phyloP scores from a whole-genome alignment of 768 basidiomycete species.

The Amanita pseudoporphyria region DNA sequence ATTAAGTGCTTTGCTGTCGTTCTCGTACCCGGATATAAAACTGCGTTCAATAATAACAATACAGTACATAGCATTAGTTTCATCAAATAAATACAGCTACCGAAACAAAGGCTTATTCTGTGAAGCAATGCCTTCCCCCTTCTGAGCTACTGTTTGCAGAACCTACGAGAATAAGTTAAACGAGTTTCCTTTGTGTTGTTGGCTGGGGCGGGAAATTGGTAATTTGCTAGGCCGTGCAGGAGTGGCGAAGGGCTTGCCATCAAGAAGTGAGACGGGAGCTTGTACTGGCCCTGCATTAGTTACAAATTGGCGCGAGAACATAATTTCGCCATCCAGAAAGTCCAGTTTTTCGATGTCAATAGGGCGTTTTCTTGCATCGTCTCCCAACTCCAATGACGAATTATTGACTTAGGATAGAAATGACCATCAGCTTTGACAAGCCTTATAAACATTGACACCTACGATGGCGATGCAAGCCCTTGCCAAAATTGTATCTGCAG shows the following conservation, averaged over 20 bases:
- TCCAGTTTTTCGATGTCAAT: slow-evolving; percentile 47
- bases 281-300: neutral
- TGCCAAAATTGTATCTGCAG: slow-evolving; percentile 70
- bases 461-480: slow-evolving; percentile 62
- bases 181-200: no score
- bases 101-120: neutral
- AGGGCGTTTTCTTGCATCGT: slow-evolving; percentile 24
- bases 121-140: slow-evolving; percentile 1
- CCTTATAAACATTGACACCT: slow-evolving; percentile 19
- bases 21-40: neutral
- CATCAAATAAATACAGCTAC: slow-evolving; percentile 19
- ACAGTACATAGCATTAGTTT: neutral
- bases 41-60: neutral
- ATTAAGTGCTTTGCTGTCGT: neutral
- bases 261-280: neutral
- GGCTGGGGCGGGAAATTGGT: no score
- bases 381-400: slow-evolving; percentile 27
- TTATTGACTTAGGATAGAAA: slow-evolving; percentile 26
- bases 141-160: neutral
- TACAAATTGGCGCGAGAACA: slow-evolving; percentile 38
- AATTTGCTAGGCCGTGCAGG: neutral
- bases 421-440: neutral
- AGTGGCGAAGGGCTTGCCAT: neutral
- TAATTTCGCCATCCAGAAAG: slow-evolving; percentile 46
- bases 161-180: neutral